phyloP scores from a whole-genome alignment of 2,329 filamentous ascomycete genomes.

The Colletotrichum magnum region DNA sequence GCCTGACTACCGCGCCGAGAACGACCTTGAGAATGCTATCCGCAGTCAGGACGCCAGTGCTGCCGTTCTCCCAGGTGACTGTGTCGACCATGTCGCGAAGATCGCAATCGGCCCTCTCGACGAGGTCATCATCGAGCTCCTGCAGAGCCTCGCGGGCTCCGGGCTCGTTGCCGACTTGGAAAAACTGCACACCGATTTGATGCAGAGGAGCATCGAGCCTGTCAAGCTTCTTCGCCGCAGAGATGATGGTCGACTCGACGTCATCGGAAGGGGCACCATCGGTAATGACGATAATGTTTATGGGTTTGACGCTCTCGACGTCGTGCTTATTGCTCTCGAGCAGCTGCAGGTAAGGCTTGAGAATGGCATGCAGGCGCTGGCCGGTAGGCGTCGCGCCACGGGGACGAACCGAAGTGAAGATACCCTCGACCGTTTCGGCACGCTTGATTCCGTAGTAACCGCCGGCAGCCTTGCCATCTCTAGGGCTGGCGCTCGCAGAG shows the following conservation, averaged over 20 bases:
- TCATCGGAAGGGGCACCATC: constrained; percentile 89
- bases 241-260: constrained; percentile 77
- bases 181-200: constrained; percentile 95
- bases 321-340: constrained; percentile 57
- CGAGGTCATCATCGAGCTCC: constrained; percentile 82
- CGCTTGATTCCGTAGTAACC: constrained; percentile 77
- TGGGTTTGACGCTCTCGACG: constrained; percentile 72
- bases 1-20: constrained; percentile 78
- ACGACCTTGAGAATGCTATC: constrained; percentile 86
- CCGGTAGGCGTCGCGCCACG: constrained; percentile 81
- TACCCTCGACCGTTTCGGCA: constrained; percentile 69
- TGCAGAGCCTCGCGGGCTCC: constrained; percentile 75
- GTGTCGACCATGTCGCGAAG: constrained; percentile 94
- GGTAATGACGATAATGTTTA: constrained; percentile 95
- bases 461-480: constrained; percentile 53
- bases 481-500: constrained; percentile 50
- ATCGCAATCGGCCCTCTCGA: constrained; percentile 64
- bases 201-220: constrained; percentile 77
- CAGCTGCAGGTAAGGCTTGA: constrained; percentile 76
- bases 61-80: constrained; percentile 75
- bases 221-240: constrained; percentile 79
- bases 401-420: constrained; percentile 80
- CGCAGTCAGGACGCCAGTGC: constrained; percentile 66
- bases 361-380: constrained; percentile 76
- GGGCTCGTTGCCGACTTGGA: constrained; percentile 86